A percentile compares a stretch with the other conserved stretches of the same genome.
These are phyloP conservation scores for Ganoderma resinaceum DNA, from an alignment of 1,284 basidiomycete genomes.

Conservation along the genomic window DNA sequence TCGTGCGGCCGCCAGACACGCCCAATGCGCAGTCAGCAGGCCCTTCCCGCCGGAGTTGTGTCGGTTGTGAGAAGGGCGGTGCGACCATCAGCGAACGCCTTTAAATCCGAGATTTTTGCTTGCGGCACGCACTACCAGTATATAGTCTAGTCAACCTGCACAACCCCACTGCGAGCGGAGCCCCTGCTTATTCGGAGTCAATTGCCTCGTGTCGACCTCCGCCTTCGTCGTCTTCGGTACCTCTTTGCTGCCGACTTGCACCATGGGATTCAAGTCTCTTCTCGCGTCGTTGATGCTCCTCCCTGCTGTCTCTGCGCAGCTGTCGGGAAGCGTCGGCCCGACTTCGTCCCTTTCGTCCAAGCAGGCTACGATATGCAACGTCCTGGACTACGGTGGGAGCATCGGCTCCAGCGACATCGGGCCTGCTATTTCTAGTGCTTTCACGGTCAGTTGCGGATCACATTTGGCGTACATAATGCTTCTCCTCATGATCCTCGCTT, in stretches of 20 bases:
- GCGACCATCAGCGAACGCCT: neutral
- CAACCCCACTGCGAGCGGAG: neutral
- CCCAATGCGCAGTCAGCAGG: neutral
- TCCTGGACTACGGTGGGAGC: constrained; percentile 41
- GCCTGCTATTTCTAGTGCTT: constrained; percentile 43
- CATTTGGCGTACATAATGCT: neutral
- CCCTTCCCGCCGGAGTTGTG: neutral
- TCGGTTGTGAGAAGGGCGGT: neutral
- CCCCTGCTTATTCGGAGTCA: neutral
- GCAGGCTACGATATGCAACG: constrained; percentile 39
- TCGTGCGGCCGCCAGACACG: neutral
- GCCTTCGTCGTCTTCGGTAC: neutral
- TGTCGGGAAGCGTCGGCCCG: constrained; percentile 41
- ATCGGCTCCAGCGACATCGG: constrained; percentile 44
- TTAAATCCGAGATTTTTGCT: neutral
- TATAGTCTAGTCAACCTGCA: neutral
- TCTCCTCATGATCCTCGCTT: neutral
- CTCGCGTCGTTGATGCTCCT: constrained; percentile 23
- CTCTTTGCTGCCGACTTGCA: neutral
- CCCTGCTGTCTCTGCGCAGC: constrained; percentile 32
- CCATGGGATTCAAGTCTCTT: constrained; percentile 28
- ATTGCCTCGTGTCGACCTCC: no score
- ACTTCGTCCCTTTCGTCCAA: constrained; percentile 37
- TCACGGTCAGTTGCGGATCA: constrained; percentile 27
- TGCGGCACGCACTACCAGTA: neutral